phyloP scores from a whole-genome alignment of 441 rosid genomes.

The Sinapis alba region DNA sequence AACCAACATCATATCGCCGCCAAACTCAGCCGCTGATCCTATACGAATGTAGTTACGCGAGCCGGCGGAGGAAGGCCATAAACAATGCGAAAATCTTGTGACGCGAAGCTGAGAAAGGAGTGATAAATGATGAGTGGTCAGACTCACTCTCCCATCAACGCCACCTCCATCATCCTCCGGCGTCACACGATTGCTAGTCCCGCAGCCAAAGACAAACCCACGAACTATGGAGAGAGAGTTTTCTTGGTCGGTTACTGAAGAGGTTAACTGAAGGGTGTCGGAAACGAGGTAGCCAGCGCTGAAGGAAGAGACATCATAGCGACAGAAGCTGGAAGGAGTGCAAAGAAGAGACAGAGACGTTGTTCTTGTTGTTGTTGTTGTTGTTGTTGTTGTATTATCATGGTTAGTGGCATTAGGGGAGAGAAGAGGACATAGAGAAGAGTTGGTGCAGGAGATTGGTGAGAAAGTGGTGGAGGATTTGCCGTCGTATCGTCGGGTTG shows the following conservation, averaged over 20 bases:
- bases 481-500: constrained; percentile 6
- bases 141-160: constrained; percentile 37
- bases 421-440: constrained; percentile 32
- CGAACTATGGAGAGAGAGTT: constrained; percentile 29
- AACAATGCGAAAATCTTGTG: constrained; percentile 35
- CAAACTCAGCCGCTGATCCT: constrained; percentile 33
- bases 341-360: constrained; percentile 30
- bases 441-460: constrained; percentile 31
- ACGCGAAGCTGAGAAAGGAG: constrained; percentile 35
- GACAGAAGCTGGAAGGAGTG: constrained; percentile 29
- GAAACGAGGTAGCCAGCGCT: constrained; percentile 36
- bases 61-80: constrained; percentile 37
- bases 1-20: constrained; percentile 28
- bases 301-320: constrained; percentile 28
- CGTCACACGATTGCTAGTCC: constrained; percentile 12
- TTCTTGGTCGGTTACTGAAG: constrained; percentile 39
- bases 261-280: constrained; percentile 39
- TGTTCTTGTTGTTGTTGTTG: neutral
- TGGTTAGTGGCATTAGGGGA: constrained; percentile 7
- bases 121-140: constrained; percentile 36
- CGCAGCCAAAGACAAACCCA: constrained; percentile 42
- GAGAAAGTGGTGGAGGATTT: constrained; percentile 35
- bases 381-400: constrained; percentile 8
- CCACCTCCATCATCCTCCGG: constrained; percentile 27
- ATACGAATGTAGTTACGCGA: constrained; percentile 35